Evolutionary conservation across 2,329 filamentous ascomycete species (phyloP).

Genomic region (Lomentospora prolificans): DNA sequence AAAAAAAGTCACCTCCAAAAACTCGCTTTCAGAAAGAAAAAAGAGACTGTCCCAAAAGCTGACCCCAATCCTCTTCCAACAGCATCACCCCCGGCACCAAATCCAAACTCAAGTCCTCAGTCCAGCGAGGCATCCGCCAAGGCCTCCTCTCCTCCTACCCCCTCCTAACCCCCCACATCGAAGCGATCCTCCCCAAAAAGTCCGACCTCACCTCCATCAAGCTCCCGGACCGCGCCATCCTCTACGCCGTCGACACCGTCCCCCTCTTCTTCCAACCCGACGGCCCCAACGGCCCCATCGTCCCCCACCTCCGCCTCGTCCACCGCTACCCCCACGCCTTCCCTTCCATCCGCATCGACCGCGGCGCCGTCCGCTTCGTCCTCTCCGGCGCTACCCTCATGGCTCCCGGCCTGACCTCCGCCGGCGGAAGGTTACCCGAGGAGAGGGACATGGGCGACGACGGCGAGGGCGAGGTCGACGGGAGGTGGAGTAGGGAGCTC

Average conservation of each 20-base stretch:
- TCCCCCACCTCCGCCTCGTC: conserved; percentile 82
- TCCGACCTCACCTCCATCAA: conserved; percentile 83
- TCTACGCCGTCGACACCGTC: conserved; percentile 70
- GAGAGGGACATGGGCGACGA: conserved; percentile 20
- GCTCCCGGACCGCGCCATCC: conserved; percentile 78
- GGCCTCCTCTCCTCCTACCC: conserved; percentile 80
- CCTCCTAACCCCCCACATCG: conserved; percentile 75
- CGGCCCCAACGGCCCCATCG: conserved; percentile 49
- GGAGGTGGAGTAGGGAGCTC: conserved; percentile 56
- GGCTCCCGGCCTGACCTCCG: conserved; percentile 83
- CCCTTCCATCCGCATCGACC: conserved; percentile 78
- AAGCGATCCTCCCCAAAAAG: conserved; percentile 93
- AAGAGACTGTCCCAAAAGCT: conserved; percentile 6
- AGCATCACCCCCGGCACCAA: conserved; percentile 71
- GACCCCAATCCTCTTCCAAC: conserved; percentile 13
- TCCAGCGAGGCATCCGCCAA: conserved; percentile 75
- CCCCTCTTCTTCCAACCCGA: conserved; percentile 90
- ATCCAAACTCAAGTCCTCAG: conserved; percentile 95
- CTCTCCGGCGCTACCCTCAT: conserved; percentile 89
- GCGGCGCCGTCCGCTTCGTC: conserved; percentile 94
- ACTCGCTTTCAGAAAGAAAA: neutral
- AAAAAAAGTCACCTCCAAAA: neutral
- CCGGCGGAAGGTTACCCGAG: conserved; percentile 68
- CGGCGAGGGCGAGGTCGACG: conserved; percentile 36
- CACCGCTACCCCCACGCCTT: conserved; percentile 84